These are phyloP conservation scores for Aspergillus candidus DNA, from an alignment of 2,329 filamentous ascomycete species.

Conservation along the genomic window DNA sequence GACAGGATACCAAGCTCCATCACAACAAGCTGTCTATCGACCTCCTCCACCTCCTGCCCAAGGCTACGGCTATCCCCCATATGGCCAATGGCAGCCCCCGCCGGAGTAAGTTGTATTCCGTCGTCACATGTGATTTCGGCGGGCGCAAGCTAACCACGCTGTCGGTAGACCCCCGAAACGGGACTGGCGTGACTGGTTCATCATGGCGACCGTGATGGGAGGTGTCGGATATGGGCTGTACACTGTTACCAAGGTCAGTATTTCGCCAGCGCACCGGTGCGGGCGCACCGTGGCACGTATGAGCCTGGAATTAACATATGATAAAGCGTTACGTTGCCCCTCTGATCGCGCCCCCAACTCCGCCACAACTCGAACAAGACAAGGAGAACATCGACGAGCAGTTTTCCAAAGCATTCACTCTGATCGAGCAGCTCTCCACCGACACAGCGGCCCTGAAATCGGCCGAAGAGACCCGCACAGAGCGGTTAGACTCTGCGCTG, in stretches of 20 bases:
- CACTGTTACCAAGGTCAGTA: conserved; percentile 69
- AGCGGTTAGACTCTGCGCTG: conserved; percentile 74
- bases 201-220: conserved; percentile 93
- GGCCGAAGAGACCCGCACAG: conserved; percentile 76
- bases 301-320: conserved; percentile 10
- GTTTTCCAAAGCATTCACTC: conserved; percentile 83
- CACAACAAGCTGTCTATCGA: conserved; percentile 35
- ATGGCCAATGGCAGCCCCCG: conserved; percentile 49
- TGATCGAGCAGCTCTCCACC: conserved; percentile 85
- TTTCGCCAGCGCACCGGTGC: too few species aligned
- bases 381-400: conserved; percentile 89
- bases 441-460: conserved; percentile 85
- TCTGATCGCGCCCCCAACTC: conserved; percentile 85
- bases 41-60: conserved; percentile 37
- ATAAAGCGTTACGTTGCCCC: conserved; percentile 79
- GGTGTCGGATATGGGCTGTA: conserved; percentile 87
- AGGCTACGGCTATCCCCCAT: conserved; percentile 47
- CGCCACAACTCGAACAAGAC: conserved; percentile 87
- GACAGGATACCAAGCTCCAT: conserved; percentile 41
- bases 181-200: conserved; percentile 99
- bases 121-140: neutral
- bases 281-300: too few species aligned
- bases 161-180: conserved; percentile 57
- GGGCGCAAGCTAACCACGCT: conserved; percentile 2
- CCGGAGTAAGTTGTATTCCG: conserved; percentile 43